phyloP scores from a whole-genome alignment of 2,329 filamentous ascomycete species.

The Fusarium sp. region DNA sequence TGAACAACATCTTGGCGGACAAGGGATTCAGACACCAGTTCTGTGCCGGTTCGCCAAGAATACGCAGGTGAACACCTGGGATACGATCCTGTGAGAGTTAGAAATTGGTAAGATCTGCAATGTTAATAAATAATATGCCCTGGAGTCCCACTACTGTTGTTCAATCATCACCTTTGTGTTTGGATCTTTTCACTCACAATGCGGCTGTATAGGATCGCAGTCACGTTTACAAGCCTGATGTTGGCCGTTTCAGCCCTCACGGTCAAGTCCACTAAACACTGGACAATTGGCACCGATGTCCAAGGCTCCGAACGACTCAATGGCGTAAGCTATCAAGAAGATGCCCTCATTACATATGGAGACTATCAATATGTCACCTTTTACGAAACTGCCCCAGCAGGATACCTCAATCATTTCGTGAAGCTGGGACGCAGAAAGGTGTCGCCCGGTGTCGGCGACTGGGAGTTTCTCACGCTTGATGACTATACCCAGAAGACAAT shows the following conservation, averaged over 20 bases:
- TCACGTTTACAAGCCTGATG: not conserved
- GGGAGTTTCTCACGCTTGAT: conserved; percentile 24
- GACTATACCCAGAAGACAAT: conserved; percentile 35
- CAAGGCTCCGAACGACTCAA: conserved; percentile 32
- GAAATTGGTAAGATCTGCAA: no score
- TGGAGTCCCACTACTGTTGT: accelerated
- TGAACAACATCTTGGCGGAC: not conserved
- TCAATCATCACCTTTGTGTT: no score
- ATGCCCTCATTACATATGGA: conserved; percentile 29
- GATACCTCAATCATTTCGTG: conserved; percentile 28
- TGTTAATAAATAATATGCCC: not conserved
- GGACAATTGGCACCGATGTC: conserved; percentile 31
- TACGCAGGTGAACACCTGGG: not conserved
- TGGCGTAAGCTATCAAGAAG: conserved; percentile 36
- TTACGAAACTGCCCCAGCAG: conserved; percentile 27
- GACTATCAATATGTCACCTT: conserved; percentile 34
- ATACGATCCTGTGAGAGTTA: not conserved
- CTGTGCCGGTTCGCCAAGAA: not conserved
- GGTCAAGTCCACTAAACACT: conserved; percentile 24
- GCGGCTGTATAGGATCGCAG: not conserved
- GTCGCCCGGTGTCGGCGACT: not conserved
- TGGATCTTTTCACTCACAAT: not conserved
- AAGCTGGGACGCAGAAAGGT: conserved; percentile 20
- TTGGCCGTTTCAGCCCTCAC: conserved; percentile 1
- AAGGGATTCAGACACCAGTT: not conserved